These are phyloP conservation scores for Talaromyces proteolyticus DNA, from an alignment of 495 filamentous ascomycete species.

Conservation along the genomic window DNA sequence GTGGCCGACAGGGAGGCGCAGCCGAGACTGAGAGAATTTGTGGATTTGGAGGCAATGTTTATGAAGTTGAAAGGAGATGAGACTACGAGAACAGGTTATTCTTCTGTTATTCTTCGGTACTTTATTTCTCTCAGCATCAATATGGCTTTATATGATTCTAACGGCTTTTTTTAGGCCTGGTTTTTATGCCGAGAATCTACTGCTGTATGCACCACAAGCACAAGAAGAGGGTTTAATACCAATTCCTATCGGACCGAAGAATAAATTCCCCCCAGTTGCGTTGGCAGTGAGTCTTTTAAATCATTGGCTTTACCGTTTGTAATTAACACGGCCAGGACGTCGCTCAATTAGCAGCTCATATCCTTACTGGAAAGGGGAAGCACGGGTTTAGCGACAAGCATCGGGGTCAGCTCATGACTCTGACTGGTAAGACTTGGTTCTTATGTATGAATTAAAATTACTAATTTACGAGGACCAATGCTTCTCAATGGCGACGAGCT, in stretches of 20 bases:
- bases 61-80: constrained; percentile 42
- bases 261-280: constrained; percentile 50
- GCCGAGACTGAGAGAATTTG: constrained; percentile 47
- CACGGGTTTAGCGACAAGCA: constrained; percentile 50
- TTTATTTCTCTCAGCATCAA: no score
- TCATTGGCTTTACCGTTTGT: not conserved
- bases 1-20: constrained; percentile 45
- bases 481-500: constrained; percentile 45
- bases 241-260: constrained; percentile 41
- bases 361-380: constrained; percentile 43
- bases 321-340: constrained; percentile 29
- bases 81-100: constrained; percentile 29
- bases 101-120: constrained; percentile 44
- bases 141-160: no score
- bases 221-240: constrained; percentile 37
- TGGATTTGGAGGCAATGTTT: constrained; percentile 43
- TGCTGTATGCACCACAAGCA: constrained; percentile 42
- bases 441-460: no score
- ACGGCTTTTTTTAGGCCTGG: constrained; percentile 37
- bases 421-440: constrained; percentile 44
- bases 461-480: constrained; percentile 32
- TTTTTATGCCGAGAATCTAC: constrained; percentile 52
- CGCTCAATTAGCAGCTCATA: constrained; percentile 43
- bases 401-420: constrained; percentile 47
- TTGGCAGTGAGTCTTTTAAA: constrained; percentile 31